Percentiles rank a stretch among this genome's conserved stretches.
phyloP scores from a whole-genome alignment of 495 filamentous ascomycete genomes.

The Penicillium bialowiezense region DNA sequence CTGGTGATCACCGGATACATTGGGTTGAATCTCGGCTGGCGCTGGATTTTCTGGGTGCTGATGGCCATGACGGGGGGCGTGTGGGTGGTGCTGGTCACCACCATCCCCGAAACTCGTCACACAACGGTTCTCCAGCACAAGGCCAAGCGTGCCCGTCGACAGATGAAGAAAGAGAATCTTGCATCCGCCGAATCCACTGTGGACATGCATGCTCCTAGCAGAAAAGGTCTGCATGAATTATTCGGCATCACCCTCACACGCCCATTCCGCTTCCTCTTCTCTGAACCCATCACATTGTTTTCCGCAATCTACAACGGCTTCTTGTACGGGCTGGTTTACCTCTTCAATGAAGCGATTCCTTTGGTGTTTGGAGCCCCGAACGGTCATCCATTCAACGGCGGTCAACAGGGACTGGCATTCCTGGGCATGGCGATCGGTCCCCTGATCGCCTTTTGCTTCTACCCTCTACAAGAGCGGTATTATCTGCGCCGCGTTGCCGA shows the following conservation, averaged over 20 bases:
- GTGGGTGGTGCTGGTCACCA: conserved; percentile 37
- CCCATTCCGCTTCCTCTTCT: conserved; percentile 47
- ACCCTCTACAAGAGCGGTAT: conserved; percentile 44
- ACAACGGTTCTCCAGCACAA: conserved; percentile 49
- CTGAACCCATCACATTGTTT: conserved; percentile 52
- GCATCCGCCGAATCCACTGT: conserved; percentile 39
- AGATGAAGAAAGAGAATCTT: conserved; percentile 52
- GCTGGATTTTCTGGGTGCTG: conserved; percentile 45
- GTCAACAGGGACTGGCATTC: conserved; percentile 37
- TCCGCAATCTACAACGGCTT: conserved; percentile 59
- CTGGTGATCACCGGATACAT: conserved; percentile 44
- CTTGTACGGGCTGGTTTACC: conserved; percentile 64
- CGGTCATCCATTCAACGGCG: conserved; percentile 41
- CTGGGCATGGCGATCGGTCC: conserved; percentile 43
- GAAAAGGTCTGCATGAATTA: conserved; percentile 55
- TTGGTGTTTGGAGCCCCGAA: conserved; percentile 41
- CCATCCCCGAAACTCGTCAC: conserved; percentile 45
- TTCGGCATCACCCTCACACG: conserved; percentile 52
- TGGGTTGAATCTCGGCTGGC: conserved; percentile 33
- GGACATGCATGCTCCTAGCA: conserved; percentile 32
- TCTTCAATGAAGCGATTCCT: conserved; percentile 51
- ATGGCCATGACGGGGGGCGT: conserved; percentile 45
- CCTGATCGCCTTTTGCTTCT: conserved; percentile 36
- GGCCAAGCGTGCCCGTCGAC: conserved; percentile 44
- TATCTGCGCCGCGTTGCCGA: conserved; percentile 44